Base-by-base conservation (phyloP, 2,329 filamentous ascomycete species). In the Cordyceps militaris region DNA sequence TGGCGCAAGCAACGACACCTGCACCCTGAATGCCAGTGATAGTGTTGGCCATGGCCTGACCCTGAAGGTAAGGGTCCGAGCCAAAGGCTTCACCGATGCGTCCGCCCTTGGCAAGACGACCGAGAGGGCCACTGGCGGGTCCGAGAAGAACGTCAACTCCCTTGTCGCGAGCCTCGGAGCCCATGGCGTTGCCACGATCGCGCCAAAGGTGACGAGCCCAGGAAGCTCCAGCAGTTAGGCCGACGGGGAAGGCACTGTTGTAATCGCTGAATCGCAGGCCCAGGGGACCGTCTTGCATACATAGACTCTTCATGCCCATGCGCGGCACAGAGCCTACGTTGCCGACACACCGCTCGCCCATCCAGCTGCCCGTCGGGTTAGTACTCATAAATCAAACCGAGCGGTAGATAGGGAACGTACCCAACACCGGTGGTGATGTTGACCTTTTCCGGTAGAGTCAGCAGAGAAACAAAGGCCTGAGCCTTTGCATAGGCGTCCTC, bases 371-470 rank as follows among this genome's bases (percentile, higher is more conserved):
- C 0, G 14, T 1, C 11, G 2, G 3, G 49, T 61, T 36, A 63
- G 61, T 5, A 55, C 19, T 6, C 5, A 14, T 19, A 1, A 38
- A n/a, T 23, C 16, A 11, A 43, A 10, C 10, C 0, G 10, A n/a
- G n/a, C 9, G 8, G 10, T 24, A 24, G 19, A 24, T 23, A 5
- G 24, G 40, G 21, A 21, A 74, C 84, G 71, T 74, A 93, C 82
- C 91, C 91, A 62, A 88, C 83, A 70, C 93, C 93, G 0, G 92
- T 97, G 3, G 93, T 97, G 62, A 99, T 71, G 71, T 97, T 97
- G 72, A 97, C 91, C 76, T 96, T 97, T 71, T 97, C 92, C 11
- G 85, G 69, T 36, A 96, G 78, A 0, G 91, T 96, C 73, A 96
- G 74, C 69, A 91, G 85, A 10, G 87, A 87, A 47, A 97, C 91